Base-by-base conservation (phyloP, 257 asterid species). In the Solanum tarijense region DNA sequence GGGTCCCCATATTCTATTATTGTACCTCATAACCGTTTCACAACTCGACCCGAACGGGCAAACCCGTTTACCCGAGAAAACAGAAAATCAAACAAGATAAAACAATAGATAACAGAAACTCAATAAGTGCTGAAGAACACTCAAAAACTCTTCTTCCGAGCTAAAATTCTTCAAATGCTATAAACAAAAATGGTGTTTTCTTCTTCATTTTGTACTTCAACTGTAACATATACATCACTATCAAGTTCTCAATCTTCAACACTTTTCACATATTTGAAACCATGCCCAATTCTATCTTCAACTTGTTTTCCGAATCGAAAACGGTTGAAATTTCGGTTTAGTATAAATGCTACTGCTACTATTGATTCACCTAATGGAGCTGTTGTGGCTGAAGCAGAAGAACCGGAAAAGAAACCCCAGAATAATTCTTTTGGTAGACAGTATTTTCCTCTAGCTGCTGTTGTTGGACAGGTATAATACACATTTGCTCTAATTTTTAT, bases 361-460 rank as follows among this genome's bases (percentile, higher is more conserved):
- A 85, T 71, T 68, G 62, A 39, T 43, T 68, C 76, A 41, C 31
- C 87, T 71, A 71, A 71, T n/a, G 83, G 83, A 9, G 84, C 73
- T 32, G 83, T 36, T 62, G 39, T 72, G 0, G 0, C 72, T 36
- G 32, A 65, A 65, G 10, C 52, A 4, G 83, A 55, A 27, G 68
- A 5, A 8, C 35, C 83, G 5, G 84, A 73, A 8, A 86, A 73
- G 73, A 68, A 76, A 55, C 18, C 74, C 2, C 55, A 86, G 78
- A 85, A 73, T 71, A 8, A 74, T 90, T 65, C 93, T 11, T 96
- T 92, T 41, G 99, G 99, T 76, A 82, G 99, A n/a, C 93, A 91
- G 87, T 94, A 86, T 89, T 97, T 97, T 86, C 99, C 99, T 39
- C 90, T 97, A 87, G 99, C 99, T 83, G 98, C 99, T 88, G 98